A percentile compares a stretch with the other conserved stretches of the same genome.
Evolutionary conservation across 108 stramenopile genomes (phyloP).

Genomic region (Cyclostephanos invisitatus): DNA sequence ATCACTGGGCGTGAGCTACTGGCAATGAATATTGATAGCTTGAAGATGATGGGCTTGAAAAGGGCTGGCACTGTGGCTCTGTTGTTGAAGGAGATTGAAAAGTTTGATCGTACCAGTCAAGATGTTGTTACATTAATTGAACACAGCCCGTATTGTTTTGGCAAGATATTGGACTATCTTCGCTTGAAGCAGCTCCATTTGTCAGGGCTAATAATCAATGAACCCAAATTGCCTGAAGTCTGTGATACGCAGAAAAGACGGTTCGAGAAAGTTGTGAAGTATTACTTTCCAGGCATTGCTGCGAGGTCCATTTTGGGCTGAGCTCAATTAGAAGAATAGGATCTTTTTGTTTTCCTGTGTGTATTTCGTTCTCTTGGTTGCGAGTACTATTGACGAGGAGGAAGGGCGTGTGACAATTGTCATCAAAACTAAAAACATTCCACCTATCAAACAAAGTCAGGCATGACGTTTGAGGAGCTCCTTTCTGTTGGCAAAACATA

Average conservation of each 20-base stretch:
- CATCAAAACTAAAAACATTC: no score
- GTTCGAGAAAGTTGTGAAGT: constrained; percentile 36
- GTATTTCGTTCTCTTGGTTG: no score
- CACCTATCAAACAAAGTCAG: no score
- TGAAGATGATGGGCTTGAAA: constrained; percentile 31
- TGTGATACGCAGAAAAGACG: constrained; percentile 8
- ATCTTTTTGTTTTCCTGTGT: no score
- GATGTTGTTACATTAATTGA: constrained; percentile 37
- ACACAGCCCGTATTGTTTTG: constrained; percentile 49
- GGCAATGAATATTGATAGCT: constrained; percentile 28
- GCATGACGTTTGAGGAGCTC: no score
- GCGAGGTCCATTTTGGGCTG: no score
- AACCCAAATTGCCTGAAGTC: constrained; percentile 22
- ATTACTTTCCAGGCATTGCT: constrained; percentile 36
- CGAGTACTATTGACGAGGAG: no score
- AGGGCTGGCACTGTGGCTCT: constrained; percentile 28
- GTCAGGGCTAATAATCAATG: constrained; percentile 4
- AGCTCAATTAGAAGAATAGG: no score
- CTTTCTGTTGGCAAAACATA: no score
- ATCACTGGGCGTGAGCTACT: constrained; percentile 29
- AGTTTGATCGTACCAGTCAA: constrained; percentile 10
- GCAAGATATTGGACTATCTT: constrained; percentile 43
- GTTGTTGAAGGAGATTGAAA: constrained; percentile 30
- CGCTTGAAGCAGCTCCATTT: constrained; percentile 13
- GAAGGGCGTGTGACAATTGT: no score